phyloP scores from a whole-genome alignment of 306 rosid species.

The barrel medic (Medicago truncatula) region MtrunA17r5.0-ANR NC_053047.1:18015001-18015500 shows the following conservation, averaged over 20 bases:
- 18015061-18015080: too few relatives aligned
- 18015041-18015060: too few relatives aligned
- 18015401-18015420: neutral
- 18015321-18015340: slow-evolving; percentile 21
- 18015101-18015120: too few relatives aligned
- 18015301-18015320: slow-evolving; percentile 47
- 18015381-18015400: neutral
- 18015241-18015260: neutral
- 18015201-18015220: neutral
- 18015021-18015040: too few relatives aligned
- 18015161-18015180: slow-evolving; percentile 17
- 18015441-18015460: too few relatives aligned
- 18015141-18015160: neutral
- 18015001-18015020: too few relatives aligned
- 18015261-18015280: slow-evolving; percentile 48
- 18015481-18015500: too few relatives aligned
- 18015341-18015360: slow-evolving; percentile 24
- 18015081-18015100: too few relatives aligned
- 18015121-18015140: neutral
- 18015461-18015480: too few relatives aligned
- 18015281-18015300: slow-evolving; percentile 41
- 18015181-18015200: neutral
- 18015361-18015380: slow-evolving; percentile 47
- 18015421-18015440: too few relatives aligned
- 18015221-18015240: slow-evolving; percentile 37